Conservation (phyloP, 1,284 basidiomycete genomes). For the Caloboletus firmus region DNA sequence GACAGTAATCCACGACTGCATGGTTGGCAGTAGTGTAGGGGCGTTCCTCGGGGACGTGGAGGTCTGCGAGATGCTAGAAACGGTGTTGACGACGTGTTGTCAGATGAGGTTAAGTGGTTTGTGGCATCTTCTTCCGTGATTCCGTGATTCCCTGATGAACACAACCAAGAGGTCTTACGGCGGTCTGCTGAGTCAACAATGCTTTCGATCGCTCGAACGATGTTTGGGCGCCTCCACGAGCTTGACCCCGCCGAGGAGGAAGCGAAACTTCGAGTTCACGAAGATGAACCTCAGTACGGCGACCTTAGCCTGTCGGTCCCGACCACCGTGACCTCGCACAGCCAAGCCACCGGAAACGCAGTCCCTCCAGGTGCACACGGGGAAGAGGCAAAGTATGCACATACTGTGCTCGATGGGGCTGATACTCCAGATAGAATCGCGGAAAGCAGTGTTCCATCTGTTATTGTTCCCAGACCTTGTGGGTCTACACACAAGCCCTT, state of each 20-base stretch:
- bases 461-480: conserved; percentile 26
- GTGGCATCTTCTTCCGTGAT: conserved; percentile 34
- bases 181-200: conserved; percentile 95
- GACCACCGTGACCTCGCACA: conserved; percentile 1
- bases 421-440: not conserved
- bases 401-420: not conserved
- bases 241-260: conserved; percentile 71
- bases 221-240: conserved; percentile 73
- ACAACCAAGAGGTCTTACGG: conserved; percentile 74
- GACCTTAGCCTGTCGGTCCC: conserved; percentile 65
- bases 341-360: conserved; percentile 4
- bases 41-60: conserved; percentile 83
- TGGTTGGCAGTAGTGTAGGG: conserved; percentile 67
- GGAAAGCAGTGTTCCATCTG: conserved; percentile 13
- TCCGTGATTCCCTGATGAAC: conserved; percentile 18
- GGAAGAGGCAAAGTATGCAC: not conserved
- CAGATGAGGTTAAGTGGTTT: conserved; percentile 92
- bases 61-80: conserved; percentile 98
- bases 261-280: conserved; percentile 50
- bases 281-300: conserved; percentile 51
- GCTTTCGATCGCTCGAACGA: conserved; percentile 80
- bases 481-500: conserved; percentile 1
- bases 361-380: conserved; percentile 9
- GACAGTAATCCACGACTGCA: conserved; percentile 84
- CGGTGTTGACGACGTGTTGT: conserved; percentile 95